Evolutionary conservation across 306 rosid genomes (phyloP).

Genomic region (Glycine soja): DNA sequence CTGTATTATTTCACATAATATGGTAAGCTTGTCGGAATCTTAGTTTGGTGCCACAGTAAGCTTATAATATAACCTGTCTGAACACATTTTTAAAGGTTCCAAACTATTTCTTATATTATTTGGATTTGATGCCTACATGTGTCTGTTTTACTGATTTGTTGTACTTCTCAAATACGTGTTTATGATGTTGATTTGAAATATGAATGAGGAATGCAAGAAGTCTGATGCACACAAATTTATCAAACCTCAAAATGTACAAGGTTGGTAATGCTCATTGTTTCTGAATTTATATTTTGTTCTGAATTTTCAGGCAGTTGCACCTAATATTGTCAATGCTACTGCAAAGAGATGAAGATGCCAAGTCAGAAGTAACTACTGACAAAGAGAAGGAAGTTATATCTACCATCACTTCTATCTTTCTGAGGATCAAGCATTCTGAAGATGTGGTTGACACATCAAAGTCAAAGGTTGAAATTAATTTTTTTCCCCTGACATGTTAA

Average conservation of each 20-base stretch:
- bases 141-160: constrained; percentile 34
- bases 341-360: constrained; percentile 82
- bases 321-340: constrained; percentile 76
- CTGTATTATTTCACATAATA: background rate
- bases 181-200: constrained; percentile 38
- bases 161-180: background rate
- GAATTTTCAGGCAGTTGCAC: constrained; percentile 80
- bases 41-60: too few relatives aligned
- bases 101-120: too few relatives aligned
- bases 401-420: constrained; percentile 68
- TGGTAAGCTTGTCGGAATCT: too few relatives aligned
- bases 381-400: constrained; percentile 69
- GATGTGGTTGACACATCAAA: constrained; percentile 76
- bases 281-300: constrained; percentile 36
- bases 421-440: constrained; percentile 78
- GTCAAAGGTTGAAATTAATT: constrained; percentile 71
- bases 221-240: constrained; percentile 9
- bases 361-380: constrained; percentile 68
- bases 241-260: constrained; percentile 17
- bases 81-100: constrained; percentile 3
- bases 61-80: background rate
- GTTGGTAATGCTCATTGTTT: constrained; percentile 40
- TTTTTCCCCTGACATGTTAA: constrained; percentile 22
- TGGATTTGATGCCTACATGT: constrained; percentile 16
- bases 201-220: constrained; percentile 17